These are phyloP conservation scores for Teratosphaeriaceae sp. DNA, from an alignment of 2,329 filamentous ascomycete genomes.

Conservation along the genomic window DNA sequence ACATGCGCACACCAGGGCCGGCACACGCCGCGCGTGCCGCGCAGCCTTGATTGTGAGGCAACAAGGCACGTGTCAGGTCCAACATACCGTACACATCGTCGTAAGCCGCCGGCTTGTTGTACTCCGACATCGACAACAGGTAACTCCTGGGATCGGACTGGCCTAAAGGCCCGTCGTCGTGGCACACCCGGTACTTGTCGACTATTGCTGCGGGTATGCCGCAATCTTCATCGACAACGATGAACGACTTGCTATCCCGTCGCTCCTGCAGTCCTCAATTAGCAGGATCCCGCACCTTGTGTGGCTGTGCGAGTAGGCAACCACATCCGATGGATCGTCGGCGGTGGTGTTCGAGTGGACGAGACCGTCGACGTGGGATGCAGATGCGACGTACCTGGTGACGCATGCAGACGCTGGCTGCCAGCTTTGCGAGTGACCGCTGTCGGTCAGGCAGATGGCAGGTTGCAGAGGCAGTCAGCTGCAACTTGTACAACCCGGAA, in stretches of 20 bases:
- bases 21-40: constrained; percentile 7
- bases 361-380: constrained; percentile 3
- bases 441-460: constrained; percentile 18
- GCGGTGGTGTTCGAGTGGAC: constrained; percentile 8
- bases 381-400: constrained; percentile 27
- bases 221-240: constrained; percentile 31
- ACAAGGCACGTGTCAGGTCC: constrained; percentile 8
- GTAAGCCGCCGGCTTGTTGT: constrained; percentile 67
- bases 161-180: constrained; percentile 47
- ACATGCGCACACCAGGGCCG: constrained; percentile 20
- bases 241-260: constrained; percentile 24
- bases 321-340: constrained; percentile 4
- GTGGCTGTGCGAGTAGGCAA: constrained; percentile 16
- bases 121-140: constrained; percentile 72
- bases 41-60: constrained; percentile 10
- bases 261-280: constrained; percentile 16
- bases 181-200: constrained; percentile 28
- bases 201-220: constrained; percentile 26
- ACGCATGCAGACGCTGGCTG: constrained; percentile 27
- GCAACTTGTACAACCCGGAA: constrained; percentile 29
- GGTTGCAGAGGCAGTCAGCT: constrained; percentile 21
- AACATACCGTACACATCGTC: constrained; percentile 71
- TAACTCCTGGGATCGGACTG: constrained; percentile 35
- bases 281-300: constrained; percentile 6
- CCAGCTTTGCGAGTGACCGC: constrained; percentile 22